Evolutionary conservation across 441 rosid genomes (phyloP), one percentile per base, ranked within the genome.

Genomic region (Croton setiger): DNA sequence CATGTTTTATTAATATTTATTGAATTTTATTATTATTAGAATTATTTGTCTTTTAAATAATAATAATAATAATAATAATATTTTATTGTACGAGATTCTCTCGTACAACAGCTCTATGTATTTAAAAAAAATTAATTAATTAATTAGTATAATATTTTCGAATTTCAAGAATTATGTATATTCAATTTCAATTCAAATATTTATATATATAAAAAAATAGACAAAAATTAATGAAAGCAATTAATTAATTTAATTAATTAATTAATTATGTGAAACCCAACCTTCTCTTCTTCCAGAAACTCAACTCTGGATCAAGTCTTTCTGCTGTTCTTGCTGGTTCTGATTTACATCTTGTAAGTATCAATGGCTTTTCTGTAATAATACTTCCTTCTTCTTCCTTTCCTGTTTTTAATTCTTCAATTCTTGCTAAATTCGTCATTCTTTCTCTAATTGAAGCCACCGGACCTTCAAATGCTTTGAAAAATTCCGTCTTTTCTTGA

Each of bases 261-360:
- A 74, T 47, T 70, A 82, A 74, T 81, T 84, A 48, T 37, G 27
- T 7, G 21, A 39, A 31, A 47, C 59, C 35, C 59, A 55, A 23
- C 36, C 36, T 55, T 55, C 36, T 21, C 33, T 21, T 55, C 59
- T 55, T 81, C 80, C 79, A 76, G 72, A 84, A 77, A 73, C 60
- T 71, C 63, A 72, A 48, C 58, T 75, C 83, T 45, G 77, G 84
- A 62, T 81, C 82, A 21, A 86, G 84, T 75, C 76, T 83, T 69
- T 77, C 85, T 4, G 78, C 84, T 39, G 75, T 88, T 79, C 88
- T 85, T 63, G 97, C 89, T 81, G 98, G 97, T 74, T 84, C 97
- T 21, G 96, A 90, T 71, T 90, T 93, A 73, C 96, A 86, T 70
- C 96, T 78, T 4, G 79, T 82, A 59, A 93, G 85, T 65, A 72